Evolutionary conservation across 2,329 filamentous ascomycete genomes (phyloP).

Genomic region (Talaromyces verruculosus): DNA sequence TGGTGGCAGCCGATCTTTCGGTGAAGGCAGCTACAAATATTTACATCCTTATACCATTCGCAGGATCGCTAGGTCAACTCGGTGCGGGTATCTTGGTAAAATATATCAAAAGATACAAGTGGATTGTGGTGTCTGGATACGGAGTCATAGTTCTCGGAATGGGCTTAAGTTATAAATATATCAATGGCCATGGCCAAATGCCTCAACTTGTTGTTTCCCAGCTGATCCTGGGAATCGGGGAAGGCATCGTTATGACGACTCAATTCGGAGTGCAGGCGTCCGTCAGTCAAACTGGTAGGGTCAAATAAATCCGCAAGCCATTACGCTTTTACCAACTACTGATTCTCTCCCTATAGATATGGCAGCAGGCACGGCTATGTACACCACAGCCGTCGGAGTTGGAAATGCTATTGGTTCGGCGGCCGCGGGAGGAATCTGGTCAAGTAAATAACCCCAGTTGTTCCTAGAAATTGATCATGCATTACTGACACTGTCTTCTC

Average conservation of each 20-base stretch:
- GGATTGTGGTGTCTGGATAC: slow-evolving; percentile 16
- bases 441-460: background rate
- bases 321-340: background rate
- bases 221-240: slow-evolving; percentile 10
- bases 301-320: background rate
- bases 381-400: slow-evolving; percentile 9
- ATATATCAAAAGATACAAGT: slow-evolving; percentile 16
- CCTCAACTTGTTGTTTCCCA: slow-evolving; percentile 15
- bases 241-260: slow-evolving; percentile 13
- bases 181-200: slow-evolving; percentile 13
- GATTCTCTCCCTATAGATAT: slow-evolving; percentile 2
- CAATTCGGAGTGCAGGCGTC: slow-evolving; percentile 16
- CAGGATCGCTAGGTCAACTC: slow-evolving; percentile 15
- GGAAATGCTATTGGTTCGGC: slow-evolving; percentile 16
- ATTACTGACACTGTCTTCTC: background rate
- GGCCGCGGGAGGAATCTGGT: slow-evolving; percentile 13
- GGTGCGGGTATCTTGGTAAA: slow-evolving; percentile 8
- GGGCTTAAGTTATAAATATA: slow-evolving; percentile 13
- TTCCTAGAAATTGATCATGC: background rate
- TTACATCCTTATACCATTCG: slow-evolving; percentile 15
- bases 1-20: slow-evolving; percentile 14
- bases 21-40: slow-evolving; percentile 16
- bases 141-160: slow-evolving; percentile 15
- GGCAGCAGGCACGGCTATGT: slow-evolving; percentile 15
- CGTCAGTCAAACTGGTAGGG: slow-evolving; percentile 7